Evolutionary conservation across 1,284 basidiomycete genomes (phyloP).

Genomic region (Coriolopsis trogii): DNA sequence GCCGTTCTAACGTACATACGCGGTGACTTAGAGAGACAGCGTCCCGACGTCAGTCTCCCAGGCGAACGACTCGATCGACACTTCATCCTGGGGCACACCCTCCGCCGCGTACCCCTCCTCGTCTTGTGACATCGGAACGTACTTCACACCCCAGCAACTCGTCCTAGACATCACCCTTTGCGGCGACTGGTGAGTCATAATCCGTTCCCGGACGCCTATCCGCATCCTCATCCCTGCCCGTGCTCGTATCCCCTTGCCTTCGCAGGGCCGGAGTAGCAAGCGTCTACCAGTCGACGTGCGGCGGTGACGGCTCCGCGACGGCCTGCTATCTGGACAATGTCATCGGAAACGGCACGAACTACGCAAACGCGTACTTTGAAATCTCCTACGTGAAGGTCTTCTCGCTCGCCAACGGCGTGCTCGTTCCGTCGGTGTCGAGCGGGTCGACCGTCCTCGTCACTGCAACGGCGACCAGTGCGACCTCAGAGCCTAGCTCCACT

Average conservation of each 20-base stretch:
- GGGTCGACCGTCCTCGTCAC: constrained; percentile 22
- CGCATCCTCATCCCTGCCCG: neutral
- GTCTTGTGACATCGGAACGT: constrained; percentile 49
- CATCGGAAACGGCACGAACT: constrained; percentile 50
- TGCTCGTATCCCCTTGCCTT: neutral
- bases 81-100: constrained; percentile 59
- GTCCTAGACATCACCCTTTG: constrained; percentile 63
- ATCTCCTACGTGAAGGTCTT: constrained; percentile 51
- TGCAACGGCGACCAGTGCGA: constrained; percentile 11
- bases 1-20: constrained; percentile 8
- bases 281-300: constrained; percentile 45
- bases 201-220: constrained; percentile 14
- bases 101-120: constrained; percentile 56
- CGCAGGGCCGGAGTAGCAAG: constrained; percentile 48
- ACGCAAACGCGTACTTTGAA: constrained; percentile 55
- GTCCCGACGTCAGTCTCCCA: constrained; percentile 31
- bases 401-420: constrained; percentile 29
- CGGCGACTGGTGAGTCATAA: constrained; percentile 52
- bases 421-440: constrained; percentile 18
- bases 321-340: constrained; percentile 53
- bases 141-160: constrained; percentile 56
- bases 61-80: constrained; percentile 44
- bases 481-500: constrained; percentile 1
- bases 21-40: constrained; percentile 39
- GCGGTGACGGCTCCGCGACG: constrained; percentile 31